Conservation (phyloP, 768 basidiomycete species). For the Mrakia frigida region DNA sequence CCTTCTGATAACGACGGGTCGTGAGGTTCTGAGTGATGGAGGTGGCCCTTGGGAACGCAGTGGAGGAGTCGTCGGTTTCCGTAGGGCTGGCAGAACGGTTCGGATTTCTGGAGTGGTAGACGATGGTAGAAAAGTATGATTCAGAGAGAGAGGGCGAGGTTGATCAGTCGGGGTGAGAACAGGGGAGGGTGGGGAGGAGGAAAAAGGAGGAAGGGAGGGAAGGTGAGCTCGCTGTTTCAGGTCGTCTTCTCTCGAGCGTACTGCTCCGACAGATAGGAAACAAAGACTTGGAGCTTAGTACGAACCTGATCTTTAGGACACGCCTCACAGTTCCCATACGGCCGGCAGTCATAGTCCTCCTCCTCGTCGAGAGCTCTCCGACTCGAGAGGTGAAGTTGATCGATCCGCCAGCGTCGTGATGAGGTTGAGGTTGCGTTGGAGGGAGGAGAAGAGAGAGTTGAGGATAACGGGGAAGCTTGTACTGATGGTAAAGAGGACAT, state of each 20-base stretch:
- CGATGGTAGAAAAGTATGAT: no score
- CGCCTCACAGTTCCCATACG: conserved; percentile 49
- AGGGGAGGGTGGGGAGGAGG: neutral
- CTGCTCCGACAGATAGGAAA: neutral
- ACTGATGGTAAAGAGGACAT: no score
- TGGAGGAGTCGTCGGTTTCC: conserved; percentile 87
- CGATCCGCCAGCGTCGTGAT: neutral
- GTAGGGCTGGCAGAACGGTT: conserved; percentile 88
- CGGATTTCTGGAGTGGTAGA: conserved; percentile 4
- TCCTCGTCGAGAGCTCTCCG: neutral
- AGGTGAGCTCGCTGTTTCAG: conserved; percentile 3
- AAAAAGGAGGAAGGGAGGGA: neutral
- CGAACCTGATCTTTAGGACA: conserved; percentile 48
- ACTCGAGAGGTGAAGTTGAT: neutral
- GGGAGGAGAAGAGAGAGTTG: no score
- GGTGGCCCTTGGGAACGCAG: conserved; percentile 48
- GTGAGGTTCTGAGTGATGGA: conserved; percentile 12
- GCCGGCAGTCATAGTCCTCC: conserved; percentile 40
- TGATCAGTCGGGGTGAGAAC: neutral
- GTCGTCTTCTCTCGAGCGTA: neutral
- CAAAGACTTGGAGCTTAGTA: conserved; percentile 34
- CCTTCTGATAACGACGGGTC: neutral
- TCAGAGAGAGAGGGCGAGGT: no score
- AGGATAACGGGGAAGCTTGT: no score
- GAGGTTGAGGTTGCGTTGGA: neutral